These are phyloP conservation scores for Rhizopogon parksii DNA, from an alignment of 1,284 basidiomycete species.

Conservation along the genomic window DNA sequence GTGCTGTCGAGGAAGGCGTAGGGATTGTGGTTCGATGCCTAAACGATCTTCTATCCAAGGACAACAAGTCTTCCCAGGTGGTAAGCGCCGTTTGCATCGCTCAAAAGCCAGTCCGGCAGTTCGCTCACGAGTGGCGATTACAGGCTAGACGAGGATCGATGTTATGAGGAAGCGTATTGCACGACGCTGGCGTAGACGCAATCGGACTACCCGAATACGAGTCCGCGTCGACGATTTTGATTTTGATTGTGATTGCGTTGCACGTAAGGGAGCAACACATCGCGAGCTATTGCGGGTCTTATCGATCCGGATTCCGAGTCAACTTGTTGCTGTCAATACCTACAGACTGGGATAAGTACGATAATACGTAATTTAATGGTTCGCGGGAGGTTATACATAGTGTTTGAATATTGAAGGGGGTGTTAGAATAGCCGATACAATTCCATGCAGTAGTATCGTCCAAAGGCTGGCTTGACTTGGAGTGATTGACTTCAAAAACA, in stretches of 20 bases:
- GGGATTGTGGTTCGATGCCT: conserved; percentile 63
- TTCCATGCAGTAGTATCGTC: no score
- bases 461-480: no score
- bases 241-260: background rate
- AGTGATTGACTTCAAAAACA: no score
- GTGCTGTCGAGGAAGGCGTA: conserved; percentile 55
- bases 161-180: background rate
- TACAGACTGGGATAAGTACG: no score
- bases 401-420: no score
- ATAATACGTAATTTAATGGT: no score
- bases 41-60: conserved; percentile 56
- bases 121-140: background rate
- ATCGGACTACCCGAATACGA: background rate
- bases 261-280: no score
- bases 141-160: conserved; percentile 3
- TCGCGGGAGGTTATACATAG: no score
- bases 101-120: background rate
- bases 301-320: background rate
- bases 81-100: conserved; percentile 13
- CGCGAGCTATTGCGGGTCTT: no score
- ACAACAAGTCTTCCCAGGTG: conserved; percentile 26
- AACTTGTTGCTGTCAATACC: background rate
- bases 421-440: no score
- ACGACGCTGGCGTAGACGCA: background rate
- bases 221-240: background rate